A percentile compares a stretch with the other conserved stretches of the same genome.
Conservation (phyloP, 1,284 basidiomycete genomes). For the Cronartium quercuum region DNA sequence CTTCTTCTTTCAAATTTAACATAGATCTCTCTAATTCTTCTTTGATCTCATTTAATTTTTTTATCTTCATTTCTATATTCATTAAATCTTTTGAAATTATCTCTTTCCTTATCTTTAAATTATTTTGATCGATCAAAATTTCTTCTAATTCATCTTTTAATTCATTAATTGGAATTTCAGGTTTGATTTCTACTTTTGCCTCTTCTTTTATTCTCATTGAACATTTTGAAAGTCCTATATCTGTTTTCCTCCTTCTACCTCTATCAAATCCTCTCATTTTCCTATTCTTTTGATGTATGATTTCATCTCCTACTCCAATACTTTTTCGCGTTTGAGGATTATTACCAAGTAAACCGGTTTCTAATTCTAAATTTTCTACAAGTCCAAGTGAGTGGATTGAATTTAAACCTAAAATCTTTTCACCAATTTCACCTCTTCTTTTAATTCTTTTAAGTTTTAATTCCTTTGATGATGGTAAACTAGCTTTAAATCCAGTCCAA, state of each 20-base stretch:
- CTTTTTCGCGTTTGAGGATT: constrained; percentile 55
- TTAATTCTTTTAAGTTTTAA: constrained; percentile 67
- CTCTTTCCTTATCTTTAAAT: constrained; percentile 73
- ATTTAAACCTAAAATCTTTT: constrained; percentile 60
- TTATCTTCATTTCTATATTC: constrained; percentile 82
- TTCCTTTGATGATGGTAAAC: constrained; percentile 76
- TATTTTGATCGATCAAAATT: constrained; percentile 80
- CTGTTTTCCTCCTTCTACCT: constrained; percentile 42
- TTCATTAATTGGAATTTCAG: too few species aligned
- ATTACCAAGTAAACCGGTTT: not conserved
- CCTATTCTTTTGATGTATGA: constrained; percentile 33
- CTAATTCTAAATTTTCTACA: constrained; percentile 16
- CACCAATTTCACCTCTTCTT: constrained; percentile 60
- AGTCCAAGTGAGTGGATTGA: constrained; percentile 58
- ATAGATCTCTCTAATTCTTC: constrained; percentile 74
- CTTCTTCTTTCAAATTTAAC: constrained; percentile 83
- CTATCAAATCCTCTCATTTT: constrained; percentile 39
- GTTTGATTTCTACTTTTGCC: not conserved
- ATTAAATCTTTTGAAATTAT: constrained; percentile 75
- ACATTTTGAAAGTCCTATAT: constrained; percentile 35
- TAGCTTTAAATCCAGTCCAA: constrained; percentile 80
- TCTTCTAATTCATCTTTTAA: constrained; percentile 71
- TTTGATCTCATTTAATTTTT: constrained; percentile 72
- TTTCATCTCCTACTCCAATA: constrained; percentile 54
- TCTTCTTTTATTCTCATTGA: not conserved